These are phyloP conservation scores for Elaphomyces granulatus DNA, from an alignment of 495 filamentous ascomycete species.

Conservation along the genomic window DNA sequence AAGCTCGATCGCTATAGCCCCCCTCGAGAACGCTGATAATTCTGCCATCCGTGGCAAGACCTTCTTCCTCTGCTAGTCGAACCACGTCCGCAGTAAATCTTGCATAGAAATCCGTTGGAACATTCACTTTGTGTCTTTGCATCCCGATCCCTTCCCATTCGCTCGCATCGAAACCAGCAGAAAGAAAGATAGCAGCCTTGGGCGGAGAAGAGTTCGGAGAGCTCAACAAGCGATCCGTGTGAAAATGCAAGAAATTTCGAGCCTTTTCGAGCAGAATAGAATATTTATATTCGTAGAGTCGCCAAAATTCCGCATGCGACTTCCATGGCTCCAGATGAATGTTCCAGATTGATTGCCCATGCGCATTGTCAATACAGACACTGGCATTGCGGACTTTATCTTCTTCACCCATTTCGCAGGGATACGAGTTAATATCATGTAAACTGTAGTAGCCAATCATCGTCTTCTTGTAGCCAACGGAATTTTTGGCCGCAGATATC, in stretches of 20 bases:
- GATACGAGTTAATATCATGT: constrained; percentile 96
- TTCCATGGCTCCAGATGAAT: constrained; percentile 86
- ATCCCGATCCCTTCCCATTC: constrained; percentile 84
- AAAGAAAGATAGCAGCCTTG: constrained; percentile 81
- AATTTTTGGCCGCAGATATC: constrained; percentile 43
- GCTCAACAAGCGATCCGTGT: constrained; percentile 46
- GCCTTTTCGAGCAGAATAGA: constrained; percentile 62
- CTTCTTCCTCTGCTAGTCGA: constrained; percentile 65
- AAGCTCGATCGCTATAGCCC: constrained; percentile 82
- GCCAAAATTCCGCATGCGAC: constrained; percentile 72
- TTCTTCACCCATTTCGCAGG: constrained; percentile 77
- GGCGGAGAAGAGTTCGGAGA: constrained; percentile 40
- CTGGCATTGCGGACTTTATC: constrained; percentile 87
- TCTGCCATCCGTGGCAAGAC: constrained; percentile 60
- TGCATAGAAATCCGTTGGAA: constrained; percentile 94
- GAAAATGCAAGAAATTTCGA: constrained; percentile 51
- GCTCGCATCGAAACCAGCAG: constrained; percentile 92
- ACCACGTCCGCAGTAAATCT: constrained; percentile 75
- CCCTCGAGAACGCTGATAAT: constrained; percentile 90
- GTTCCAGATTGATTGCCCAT: constrained; percentile 90
- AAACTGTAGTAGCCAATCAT: constrained; percentile 90
- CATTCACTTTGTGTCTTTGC: constrained; percentile 89
- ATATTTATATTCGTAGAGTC: constrained; percentile 66
- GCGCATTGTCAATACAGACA: constrained; percentile 80
- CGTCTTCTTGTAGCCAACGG: constrained; percentile 57